Percentiles rank a stretch among this genome's conserved stretches.
Evolutionary conservation across 768 basidiomycete species (phyloP).

Genomic region (Cantharellus cinnabarinus): DNA sequence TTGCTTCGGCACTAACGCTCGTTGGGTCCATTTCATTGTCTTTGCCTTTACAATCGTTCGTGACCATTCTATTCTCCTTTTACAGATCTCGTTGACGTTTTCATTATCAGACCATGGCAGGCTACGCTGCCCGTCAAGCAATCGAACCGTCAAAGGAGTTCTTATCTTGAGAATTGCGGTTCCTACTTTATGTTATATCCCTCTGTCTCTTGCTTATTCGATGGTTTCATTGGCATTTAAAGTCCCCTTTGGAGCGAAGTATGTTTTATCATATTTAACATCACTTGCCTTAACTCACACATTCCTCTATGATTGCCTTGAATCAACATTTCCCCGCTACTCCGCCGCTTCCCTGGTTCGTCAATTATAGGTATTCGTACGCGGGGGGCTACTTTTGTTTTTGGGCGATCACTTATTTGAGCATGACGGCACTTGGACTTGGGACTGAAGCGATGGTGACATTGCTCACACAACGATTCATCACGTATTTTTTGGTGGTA

Average conservation of each 20-base stretch:
- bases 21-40: slow-evolving; percentile 21
- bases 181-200: slow-evolving; percentile 20
- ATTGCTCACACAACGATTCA: slow-evolving; percentile 18
- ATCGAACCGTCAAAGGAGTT: slow-evolving; percentile 19
- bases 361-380: slow-evolving; percentile 4
- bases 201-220: slow-evolving; percentile 23
- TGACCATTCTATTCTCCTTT: background rate
- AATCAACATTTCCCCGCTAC: too few species aligned
- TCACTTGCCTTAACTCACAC: background rate
- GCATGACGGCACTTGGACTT: slow-evolving; percentile 17
- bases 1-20: slow-evolving; percentile 24
- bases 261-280: background rate
- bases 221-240: slow-evolving; percentile 25
- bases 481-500: slow-evolving; percentile 18
- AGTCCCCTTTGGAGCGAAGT: slow-evolving; percentile 20
- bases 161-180: slow-evolving; percentile 18
- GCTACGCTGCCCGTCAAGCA: slow-evolving; percentile 15
- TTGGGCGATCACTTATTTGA: slow-evolving; percentile 17
- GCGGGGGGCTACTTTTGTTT: slow-evolving; percentile 19
- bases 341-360: background rate
- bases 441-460: slow-evolving; percentile 19
- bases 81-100: background rate
- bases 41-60: slow-evolving; percentile 9
- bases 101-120: slow-evolving; percentile 13
- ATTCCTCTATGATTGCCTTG: background rate